These are phyloP conservation scores for Sherardia arvensis DNA, from an alignment of 257 asterid genomes.

Conservation along the genomic window DNA sequence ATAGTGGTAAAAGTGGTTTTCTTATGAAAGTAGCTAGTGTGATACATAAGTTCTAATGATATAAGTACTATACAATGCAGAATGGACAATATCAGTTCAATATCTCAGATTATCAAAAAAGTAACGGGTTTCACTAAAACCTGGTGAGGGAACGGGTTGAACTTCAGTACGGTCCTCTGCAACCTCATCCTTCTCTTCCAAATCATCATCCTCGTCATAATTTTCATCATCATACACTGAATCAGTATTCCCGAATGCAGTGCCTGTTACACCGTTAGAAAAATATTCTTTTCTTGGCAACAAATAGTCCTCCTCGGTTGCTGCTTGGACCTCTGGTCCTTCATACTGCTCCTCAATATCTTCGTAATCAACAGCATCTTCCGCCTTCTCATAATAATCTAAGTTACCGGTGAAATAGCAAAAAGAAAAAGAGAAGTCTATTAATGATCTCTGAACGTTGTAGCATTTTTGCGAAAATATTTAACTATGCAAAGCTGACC, in stretches of 20 bases:
- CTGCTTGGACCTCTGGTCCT: conserved; percentile 90
- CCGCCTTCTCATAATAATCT: conserved; percentile 93
- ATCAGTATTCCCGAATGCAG: conserved; percentile 41
- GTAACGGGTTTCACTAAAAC: conserved; percentile 21
- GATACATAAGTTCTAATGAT: background rate
- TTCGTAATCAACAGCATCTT: conserved; percentile 95
- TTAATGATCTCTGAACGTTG: conserved; percentile 16
- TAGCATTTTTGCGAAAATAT: background rate
- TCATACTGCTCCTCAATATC: conserved; percentile 97
- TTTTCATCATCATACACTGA: conserved; percentile 89
- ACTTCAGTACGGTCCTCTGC: conserved; percentile 33
- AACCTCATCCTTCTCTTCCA: conserved; percentile 40
- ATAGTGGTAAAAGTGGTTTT: background rate
- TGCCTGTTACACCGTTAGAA: conserved; percentile 45
- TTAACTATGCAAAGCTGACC: background rate
- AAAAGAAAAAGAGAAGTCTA: conserved; percentile 6
- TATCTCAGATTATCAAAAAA: background rate
- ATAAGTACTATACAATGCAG: background rate
- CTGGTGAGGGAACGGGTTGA: conserved; percentile 40
- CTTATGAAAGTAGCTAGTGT: background rate
- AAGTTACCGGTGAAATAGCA: conserved; percentile 12
- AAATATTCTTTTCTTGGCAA: conserved; percentile 60
- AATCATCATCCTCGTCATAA: conserved; percentile 79
- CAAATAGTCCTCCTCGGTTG: conserved; percentile 85
- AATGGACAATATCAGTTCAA: background rate